Evolutionary conservation across 1,139 yeast genomes (phyloP), one percentile per base, ranked within the genome.

Genomic region (Zygosaccharomyces pseudobailii): DNA sequence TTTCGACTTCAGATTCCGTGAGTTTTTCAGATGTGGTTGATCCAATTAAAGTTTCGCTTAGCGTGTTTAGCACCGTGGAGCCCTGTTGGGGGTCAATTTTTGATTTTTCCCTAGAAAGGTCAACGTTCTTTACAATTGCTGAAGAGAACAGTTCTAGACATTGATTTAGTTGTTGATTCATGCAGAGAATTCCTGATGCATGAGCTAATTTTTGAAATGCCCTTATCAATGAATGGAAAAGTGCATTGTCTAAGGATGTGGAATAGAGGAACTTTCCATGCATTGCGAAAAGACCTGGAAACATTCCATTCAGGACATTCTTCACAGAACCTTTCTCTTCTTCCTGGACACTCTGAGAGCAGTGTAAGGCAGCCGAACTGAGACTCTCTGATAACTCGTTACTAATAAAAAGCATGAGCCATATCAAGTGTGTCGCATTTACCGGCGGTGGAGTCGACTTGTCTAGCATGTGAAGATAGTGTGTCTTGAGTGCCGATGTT

Each of bases 151-250:
- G 67, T 21, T 68, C 58, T 43, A 89, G 66, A 39, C 86, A 74
- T 2, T 79, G 76, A 59, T 87, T 86, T 45, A 95, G 70, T 10
- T 83, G 72, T 0, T 70, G 69, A 1, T 66, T 59, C 20, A 84
- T 62, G 0, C 80, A 81, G 28, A 89, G 67, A n/a, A 87, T 69
- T 0, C 97, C 97, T 0, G 92, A 75, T 0, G 92, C 80, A 61
- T 89, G 96, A 4, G 95, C 79, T 44, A 86, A 73, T 53, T 83
- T 83, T 63, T 90, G 97, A 6, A 87, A 72, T 0, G 95, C 78
- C 41, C 95, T 72, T 2, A 89, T 80, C 13, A 80, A 59, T 9
- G 71, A 67, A 50, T 84, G 87, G 61, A 87, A 83, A 22, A 80
- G 61, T 20, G 84, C 90, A 47, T 76, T 74, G 58, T 88, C 95